Base-by-base conservation (phyloP, 2,329 filamentous ascomycete genomes). In the Aaosphaeria pasadenensis region DNA sequence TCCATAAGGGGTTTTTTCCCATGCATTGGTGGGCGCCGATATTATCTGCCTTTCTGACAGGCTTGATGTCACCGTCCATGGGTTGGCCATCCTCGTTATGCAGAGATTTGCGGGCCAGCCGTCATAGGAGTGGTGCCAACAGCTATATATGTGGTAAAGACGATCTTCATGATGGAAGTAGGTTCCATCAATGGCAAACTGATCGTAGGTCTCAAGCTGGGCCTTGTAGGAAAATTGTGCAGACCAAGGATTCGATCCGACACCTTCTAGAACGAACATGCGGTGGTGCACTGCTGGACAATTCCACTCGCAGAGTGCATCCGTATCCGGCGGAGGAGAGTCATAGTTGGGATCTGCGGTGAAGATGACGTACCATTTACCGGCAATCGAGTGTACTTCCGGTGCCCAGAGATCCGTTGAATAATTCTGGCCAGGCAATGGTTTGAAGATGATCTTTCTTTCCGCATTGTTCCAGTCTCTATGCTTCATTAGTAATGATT, bases 171-270 rank as follows among this genome's bases (percentile, higher is more conserved):
- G 72, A 48, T 70, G 64, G 57, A 79, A 78, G 59, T 79, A 80
- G 0, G 77, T 80, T 1, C 77, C 77, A 47, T 80, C 77, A 49
- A 80, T 79, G 24, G 76, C 75, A 53, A 80, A 80, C 50, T 80
- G 77, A 51, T 79, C 69, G 53, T 71, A 79, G 0, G 77, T 79
- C 53, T 79, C 64, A 13, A 80, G 66, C 54, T 77, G 65, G 36
- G 69, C 56, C 46, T 77, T 77, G 60, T 74, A 65, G 4, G 63
- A 69, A 56, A 74, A 80, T 30, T 62, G 62, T 11, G 72, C 70
- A 0, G 62, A 64, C 76, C 76, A 79, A 0, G 75, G 74, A 53
- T 77, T 72, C 1, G 66, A 53, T 2, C 66, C 66, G 5, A 63
- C 60, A 35, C 71, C 69, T 56, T 77, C 72, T 11, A 79, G 66